Evolutionary conservation across 2,329 filamentous ascomycete genomes (phyloP).

Genomic region (Trichoderma sp.): DNA sequence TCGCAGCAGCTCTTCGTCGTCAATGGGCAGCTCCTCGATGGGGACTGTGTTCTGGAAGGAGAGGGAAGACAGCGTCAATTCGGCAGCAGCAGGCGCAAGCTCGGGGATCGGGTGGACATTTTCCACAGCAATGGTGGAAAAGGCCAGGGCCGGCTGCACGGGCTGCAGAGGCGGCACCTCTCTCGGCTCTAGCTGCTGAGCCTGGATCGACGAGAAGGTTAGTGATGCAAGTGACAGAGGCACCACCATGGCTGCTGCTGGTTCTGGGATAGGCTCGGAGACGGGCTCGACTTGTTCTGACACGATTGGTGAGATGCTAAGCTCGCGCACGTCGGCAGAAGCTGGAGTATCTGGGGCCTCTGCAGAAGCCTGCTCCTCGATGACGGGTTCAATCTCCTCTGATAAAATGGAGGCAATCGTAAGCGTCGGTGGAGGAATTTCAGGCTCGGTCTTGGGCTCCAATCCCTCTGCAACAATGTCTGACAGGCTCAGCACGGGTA

Average conservation of each 20-base stretch:
- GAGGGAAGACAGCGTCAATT: slow-evolving; percentile 36
- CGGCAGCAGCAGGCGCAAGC: slow-evolving; percentile 29
- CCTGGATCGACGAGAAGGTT: slow-evolving; percentile 30
- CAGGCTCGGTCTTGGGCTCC: slow-evolving; percentile 36
- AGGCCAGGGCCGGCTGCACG: slow-evolving; percentile 32
- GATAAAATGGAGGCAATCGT: slow-evolving; percentile 37
- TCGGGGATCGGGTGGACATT: slow-evolving; percentile 42
- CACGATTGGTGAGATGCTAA: slow-evolving; percentile 36
- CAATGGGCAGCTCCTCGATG: slow-evolving; percentile 28
- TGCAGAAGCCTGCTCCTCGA: slow-evolving; percentile 30
- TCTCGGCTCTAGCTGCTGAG: slow-evolving; percentile 36
- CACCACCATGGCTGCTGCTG: slow-evolving; percentile 25
- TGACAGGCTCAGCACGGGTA: slow-evolving; percentile 36
- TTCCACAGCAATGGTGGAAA: slow-evolving; percentile 37
- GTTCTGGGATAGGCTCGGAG: slow-evolving; percentile 36
- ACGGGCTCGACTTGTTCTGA: slow-evolving; percentile 36
- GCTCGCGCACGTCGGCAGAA: not conserved
- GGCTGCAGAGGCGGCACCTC: slow-evolving; percentile 34
- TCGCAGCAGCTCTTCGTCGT: slow-evolving; percentile 8
- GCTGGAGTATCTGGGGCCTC: slow-evolving; percentile 28
- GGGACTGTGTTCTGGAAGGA: slow-evolving; percentile 41
- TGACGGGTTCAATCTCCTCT: slow-evolving; percentile 37
- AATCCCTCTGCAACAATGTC: slow-evolving; percentile 38
- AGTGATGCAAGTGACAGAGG: slow-evolving; percentile 28
- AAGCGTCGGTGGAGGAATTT: slow-evolving; percentile 27